Base-by-base conservation (phyloP, 805 yeast species). In the Zygoascus flipseniorum region DNA sequence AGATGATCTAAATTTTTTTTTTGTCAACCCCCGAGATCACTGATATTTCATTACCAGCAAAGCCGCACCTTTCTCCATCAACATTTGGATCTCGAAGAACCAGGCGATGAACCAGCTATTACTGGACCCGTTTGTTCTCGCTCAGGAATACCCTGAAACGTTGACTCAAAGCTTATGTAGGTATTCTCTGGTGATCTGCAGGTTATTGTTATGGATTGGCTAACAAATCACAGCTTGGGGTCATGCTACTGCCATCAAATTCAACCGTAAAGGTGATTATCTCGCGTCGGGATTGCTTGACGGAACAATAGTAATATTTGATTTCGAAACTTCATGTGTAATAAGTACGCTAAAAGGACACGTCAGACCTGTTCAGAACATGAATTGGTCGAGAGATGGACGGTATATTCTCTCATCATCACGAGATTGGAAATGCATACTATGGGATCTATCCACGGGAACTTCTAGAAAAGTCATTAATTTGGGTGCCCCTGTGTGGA, bases 61-160 rank as follows among this genome's bases (percentile, higher is more conserved):
- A 37, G 42, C 42, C 42, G 18, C 42, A 37, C n/a, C 42, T 37
- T 5, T 5, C 4, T 37, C 42, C n/a, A 37, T 5, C 42, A 14
- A 37, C 42, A 37, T 37, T 14, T 37, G 18, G 5, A 5, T 5
- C 46, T 14, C 5, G 5, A 16, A 43, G 23, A 3, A 43, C n/a
- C 14, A 43, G 14, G 5, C 8, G 14, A 87, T 87, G 93, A 90
- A 90, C 67, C 72, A 89, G 35, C 76, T 93, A 9, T 75, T 92
- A 23, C 79, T 87, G 58, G 98, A 90, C 68, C 97, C 97, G 2
- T 88, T 89, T 67, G 81, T 92, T 1, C 89, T 92, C 20, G 84
- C 95, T 19, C 89, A 88, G 63, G 98, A 90, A 64, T 90, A 79
- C 62, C 98, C 98, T 0, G 96, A 90, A 56, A 77, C 84, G 1